Base-by-base conservation (phyloP, 257 asterid genomes). In the Gentiana macrophylla region DNA sequence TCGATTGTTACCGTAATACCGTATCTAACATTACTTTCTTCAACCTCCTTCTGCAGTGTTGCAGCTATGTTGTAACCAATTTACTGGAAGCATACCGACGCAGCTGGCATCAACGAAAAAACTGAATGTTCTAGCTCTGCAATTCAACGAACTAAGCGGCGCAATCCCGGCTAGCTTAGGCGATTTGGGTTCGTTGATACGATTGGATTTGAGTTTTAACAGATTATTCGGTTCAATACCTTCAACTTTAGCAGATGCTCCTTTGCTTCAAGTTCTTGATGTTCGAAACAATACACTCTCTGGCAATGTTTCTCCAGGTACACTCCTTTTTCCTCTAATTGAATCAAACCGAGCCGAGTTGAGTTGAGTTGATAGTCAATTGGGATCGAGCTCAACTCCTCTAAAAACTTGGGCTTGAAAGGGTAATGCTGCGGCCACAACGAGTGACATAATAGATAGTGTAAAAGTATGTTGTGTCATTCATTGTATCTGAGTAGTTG, bases 141-240 rank as follows among this genome's bases (percentile, higher is more conserved):
- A 86, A 53, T 79, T 79, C 8, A 90, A 90, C 70, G 78, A 50
- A 62, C 70, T 90, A 33, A 82, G 83, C 12, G 98, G 98, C 35
- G 96, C 98, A 32, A 82, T 90, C 75, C 96, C 98, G 8, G 98
- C 98, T 47, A 80, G 94, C 70, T 82, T 90, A 57, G 96, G 98
- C n/a, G 72, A 77, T 44, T 74, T 86, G 75, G 71, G 68, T 50
- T 71, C 64, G 36, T 64, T 90, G 56, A 84, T 69, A 69, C 80
- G 96, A 77, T 69, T 86, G 37, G 94, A 90, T 77, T 69, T 90
- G 68, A 80, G 95, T 62, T 84, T 74, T 59, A 90, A 90, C 70
- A 62, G 49, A 41, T 82, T 90, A 35, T 90, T 86, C 33, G 96
- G 98, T 48, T 84, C 98, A 1, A 90, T 90, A 62, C 98, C 98